phyloP scores from a whole-genome alignment of 2,329 filamentous ascomycete genomes.

The Pezicula rhizophila region DNA sequence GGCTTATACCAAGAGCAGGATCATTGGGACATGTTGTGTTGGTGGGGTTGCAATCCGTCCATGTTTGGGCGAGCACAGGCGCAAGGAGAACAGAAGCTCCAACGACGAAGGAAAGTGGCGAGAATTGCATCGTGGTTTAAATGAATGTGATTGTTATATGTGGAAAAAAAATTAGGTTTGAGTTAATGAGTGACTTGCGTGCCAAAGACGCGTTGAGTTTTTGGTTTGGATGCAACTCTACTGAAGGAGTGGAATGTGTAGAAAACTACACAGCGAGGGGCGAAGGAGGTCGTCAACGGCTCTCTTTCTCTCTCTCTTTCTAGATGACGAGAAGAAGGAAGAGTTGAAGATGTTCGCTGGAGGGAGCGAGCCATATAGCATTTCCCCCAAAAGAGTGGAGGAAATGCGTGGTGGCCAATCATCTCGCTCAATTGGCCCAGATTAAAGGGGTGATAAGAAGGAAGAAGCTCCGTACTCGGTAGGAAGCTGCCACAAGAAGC shows the following conservation, averaged over 20 bases:
- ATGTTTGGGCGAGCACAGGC: conserved; percentile 63
- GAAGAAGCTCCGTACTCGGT: too few species aligned
- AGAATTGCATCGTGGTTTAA: conserved; percentile 16
- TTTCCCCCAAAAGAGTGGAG: too few species aligned
- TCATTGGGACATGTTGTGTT: conserved; percentile 64
- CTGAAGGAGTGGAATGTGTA: conserved; percentile 7
- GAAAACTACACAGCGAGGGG: conserved; percentile 1
- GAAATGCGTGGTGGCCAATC: too few species aligned
- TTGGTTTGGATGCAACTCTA: neutral
- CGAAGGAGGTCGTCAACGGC: neutral
- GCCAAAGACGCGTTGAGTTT: conserved; percentile 3
- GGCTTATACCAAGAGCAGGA: conserved; percentile 60
- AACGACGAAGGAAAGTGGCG: conserved; percentile 14
- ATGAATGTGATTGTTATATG: conserved; percentile 1
- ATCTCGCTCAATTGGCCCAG: too few species aligned
- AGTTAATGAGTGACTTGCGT: conserved; percentile 3
- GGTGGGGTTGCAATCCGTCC: conserved; percentile 71
- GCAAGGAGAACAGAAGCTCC: conserved; percentile 22
- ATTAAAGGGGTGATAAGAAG: too few species aligned
- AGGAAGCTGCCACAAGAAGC: too few species aligned
- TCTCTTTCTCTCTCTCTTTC: too few species aligned
- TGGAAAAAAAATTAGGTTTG: conserved; percentile 5
- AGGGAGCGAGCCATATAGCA: too few species aligned
- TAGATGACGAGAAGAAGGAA: neutral
- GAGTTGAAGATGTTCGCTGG: too few species aligned